Base-by-base conservation (phyloP, 345 rosid species). In the Ceriops decandra region DNA sequence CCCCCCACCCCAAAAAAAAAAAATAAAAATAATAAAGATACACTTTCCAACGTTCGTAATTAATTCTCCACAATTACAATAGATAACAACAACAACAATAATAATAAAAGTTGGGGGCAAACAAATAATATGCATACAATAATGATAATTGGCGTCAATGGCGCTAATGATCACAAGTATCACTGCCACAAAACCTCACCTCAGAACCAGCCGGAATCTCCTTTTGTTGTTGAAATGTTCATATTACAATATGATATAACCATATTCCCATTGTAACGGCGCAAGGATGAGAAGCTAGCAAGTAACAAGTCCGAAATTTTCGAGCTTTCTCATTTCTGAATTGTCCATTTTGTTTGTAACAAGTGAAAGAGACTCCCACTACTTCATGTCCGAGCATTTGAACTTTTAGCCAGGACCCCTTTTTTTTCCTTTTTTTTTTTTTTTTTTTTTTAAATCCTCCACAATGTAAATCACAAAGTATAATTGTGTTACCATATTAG, bases 301-400 rank as follows among this genome's bases (percentile, higher is more conserved):
- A 28, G 63, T 30, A 28, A 51, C 13, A 30, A 61, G 57, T 64
- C 42, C 51, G 57, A 58, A 3, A 21, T 10, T 38, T 15, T 32
- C n/a, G n/a, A n/a, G 7, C 42, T 30, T 70, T 60, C 49, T 13
- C 16, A 42, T 42, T 11, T 42, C 49, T 7, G 59, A 15, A 51
- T 28, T 9, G 47, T 62, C 60, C 66, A 60, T 19, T 35, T 26
- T 57, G 10, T 16, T 51, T 22, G 22, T 33, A 2, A 26, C 30
- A 66, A 46, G 47, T 57, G 77, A 78, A 72, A 77, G 72, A 71
- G 84, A 81, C 75, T 54, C 60, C 77, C 71, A 74, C 70, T 64
- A 31, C 28, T 63, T 72, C 73, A 69, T 78, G 74, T 54, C 80
- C 53, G 52, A 0, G 61, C 59, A 69, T 72, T 77, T 49, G 67